Evolutionary conservation across 768 basidiomycete species (phyloP), one percentile per base, ranked within the genome.

Genomic region (Hypholoma fasciculare): DNA sequence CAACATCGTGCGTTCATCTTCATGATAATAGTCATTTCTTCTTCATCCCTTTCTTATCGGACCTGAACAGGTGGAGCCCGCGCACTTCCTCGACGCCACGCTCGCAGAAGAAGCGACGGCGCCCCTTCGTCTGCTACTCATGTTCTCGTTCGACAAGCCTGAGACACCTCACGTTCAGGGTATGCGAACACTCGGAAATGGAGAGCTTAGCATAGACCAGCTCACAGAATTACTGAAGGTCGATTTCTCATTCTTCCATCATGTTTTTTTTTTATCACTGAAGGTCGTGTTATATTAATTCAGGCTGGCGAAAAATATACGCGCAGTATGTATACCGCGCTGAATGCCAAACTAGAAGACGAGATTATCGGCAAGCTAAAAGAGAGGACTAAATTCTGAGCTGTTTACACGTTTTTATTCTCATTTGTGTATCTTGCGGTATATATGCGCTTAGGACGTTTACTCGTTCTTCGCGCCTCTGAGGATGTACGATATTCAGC

Each of bases 51-150:
- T 38, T 12, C 26, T 37, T 23, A 51, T 38, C 37, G 47, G 4
- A 9, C 4, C 47, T 34, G 38, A 13, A 42, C 16, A 92, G 87
- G 71, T 83, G 38, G 78, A 85, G 2, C 76, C 83, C 3, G 67
- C 77, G 4, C 83, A 90, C 64, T 90, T 88, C 61, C 77, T 95
- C 42, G 94, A 96, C 59, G 91, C 91, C 8, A 86, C 84, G 0
- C 67, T 73, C 2, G 78, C 80, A 48, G 94, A 96, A 73, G 91
- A 93, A 67, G 77, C 85, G 0, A 84, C 90, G 0, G 81, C 82
- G 0, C 81, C 86, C 0, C 68, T 85, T 2, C 81, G 83, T 11
- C 71, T 94, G 16, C 70, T 92, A 17, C 66, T 88, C 0, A 77
- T 87, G 55, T 89, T 85, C 67, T 85, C 90, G 0, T 91, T 90